Evolutionary conservation across 495 filamentous ascomycete species (phyloP), one percentile per base, ranked within the genome.

Genomic region (Lophium mytilinum): DNA sequence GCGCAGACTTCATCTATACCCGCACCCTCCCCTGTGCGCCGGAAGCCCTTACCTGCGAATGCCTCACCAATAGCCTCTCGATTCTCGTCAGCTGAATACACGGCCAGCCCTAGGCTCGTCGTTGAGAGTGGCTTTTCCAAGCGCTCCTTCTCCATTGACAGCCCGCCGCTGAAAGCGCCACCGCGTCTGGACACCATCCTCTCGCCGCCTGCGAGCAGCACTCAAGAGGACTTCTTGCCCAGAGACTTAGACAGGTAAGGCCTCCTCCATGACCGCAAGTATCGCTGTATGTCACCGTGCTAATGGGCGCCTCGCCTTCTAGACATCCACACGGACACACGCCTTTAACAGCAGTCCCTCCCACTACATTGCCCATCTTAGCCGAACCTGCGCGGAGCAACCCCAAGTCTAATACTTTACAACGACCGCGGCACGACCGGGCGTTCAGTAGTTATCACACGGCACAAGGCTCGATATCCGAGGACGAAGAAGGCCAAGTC

Each of bases 191-290:
- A 56, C 37, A 48, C 50, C 18, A 21, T 55, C 21, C 56, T 56
- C 11, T 62, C 65, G 12, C 54, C 56, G 15, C 53, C 53, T 6
- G 36, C 47, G n/a, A 62, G 57, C 45, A 19, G 47, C 18, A 50
- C 60, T 19, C 21, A 58, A 24, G 56, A 58, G 24, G 17, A 41
- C 30, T 66, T 69, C 52, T 37, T 57, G 11, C 65, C 58, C 8
- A 40, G 67, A 60, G 64, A 69, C 41, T 60, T 69, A 11, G 65
- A 69, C 55, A 56, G 58, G 67, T 69, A 52, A 61, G 67, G 5
- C 11, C 36, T 37, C 37, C 11, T 10, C 40, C 34, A 52, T 30
- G 24, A 34, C 37, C 17, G 41, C 14, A 17, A 7, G 21, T 1
- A 35, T 6, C 55, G 50, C 57, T 64, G 3, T 30, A 2, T 6